Conservation (phyloP, 306 rosid species). For the Sicyos baderoa region DNA sequence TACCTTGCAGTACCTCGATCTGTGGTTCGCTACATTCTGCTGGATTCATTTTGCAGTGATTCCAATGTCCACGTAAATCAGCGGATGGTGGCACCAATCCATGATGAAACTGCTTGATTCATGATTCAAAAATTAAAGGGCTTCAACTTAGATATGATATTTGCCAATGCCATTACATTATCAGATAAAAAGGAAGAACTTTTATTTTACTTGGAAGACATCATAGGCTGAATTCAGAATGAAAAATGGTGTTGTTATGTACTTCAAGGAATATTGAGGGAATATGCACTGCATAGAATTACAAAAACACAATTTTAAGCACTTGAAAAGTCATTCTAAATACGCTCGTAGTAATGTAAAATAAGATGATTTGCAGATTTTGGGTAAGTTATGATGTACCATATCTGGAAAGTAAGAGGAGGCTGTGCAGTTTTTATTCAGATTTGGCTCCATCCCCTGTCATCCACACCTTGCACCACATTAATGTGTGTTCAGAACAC, state of each 20-base stretch:
- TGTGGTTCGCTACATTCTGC: conserved; percentile 49
- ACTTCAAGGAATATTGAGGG: conserved; percentile 54
- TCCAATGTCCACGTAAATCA: conserved; percentile 69
- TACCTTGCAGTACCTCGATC: conserved; percentile 65
- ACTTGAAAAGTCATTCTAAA: no score
- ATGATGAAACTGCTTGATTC: conserved; percentile 52
- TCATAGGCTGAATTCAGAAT: conserved; percentile 73
- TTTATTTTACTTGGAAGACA: conserved; percentile 27
- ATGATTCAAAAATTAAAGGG: neutral
- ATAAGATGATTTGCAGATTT: neutral
- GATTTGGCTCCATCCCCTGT: conserved; percentile 57
- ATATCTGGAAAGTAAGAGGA: conserved; percentile 42
- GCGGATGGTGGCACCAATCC: conserved; percentile 74
- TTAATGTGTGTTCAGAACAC: conserved; percentile 11
- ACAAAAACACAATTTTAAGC: neutral
- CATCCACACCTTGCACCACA: conserved; percentile 24
- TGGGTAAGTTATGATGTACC: conserved; percentile 29
- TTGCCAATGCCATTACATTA: neutral
- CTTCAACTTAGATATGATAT: neutral
- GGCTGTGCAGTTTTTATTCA: conserved; percentile 50
- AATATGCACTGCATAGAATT: conserved; percentile 59
- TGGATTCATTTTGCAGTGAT: conserved; percentile 57
- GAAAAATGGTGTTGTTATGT: conserved; percentile 53
- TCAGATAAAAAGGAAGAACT: neutral
- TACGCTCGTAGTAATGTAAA: neutral